These are phyloP conservation scores for Chamaenerion angustifolium DNA, from an alignment of 345 rosid species.

Conservation along the genomic window DNA sequence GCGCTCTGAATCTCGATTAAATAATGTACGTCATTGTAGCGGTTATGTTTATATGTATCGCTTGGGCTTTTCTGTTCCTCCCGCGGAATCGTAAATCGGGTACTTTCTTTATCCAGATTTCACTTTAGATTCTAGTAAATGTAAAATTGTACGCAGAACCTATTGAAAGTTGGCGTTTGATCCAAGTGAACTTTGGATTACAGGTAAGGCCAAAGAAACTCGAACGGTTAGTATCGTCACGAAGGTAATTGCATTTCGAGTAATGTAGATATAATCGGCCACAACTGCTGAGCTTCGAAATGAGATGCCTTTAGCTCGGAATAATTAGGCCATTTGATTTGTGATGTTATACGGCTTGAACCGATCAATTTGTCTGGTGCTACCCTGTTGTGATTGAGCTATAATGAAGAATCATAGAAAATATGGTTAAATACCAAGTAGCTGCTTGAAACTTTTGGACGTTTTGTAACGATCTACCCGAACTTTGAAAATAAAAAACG, in stretches of 20 bases:
- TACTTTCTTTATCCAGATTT: not conserved
- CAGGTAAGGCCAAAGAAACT: conserved; percentile 3
- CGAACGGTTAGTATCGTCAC: not conserved
- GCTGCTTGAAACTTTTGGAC: no score
- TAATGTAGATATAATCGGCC: no score
- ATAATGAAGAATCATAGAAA: no score
- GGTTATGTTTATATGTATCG: conserved; percentile 7
- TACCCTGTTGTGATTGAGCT: no score
- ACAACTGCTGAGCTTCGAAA: no score
- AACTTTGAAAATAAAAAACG: no score
- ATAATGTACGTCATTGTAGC: conserved; percentile 7
- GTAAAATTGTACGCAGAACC: not conserved
- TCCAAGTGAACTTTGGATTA: not conserved
- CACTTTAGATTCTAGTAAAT: not conserved
- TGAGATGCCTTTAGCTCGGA: no score
- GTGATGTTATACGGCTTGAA: no score
- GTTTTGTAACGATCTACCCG: no score
- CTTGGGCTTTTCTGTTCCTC: conserved; percentile 7
- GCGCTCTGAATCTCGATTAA: not conserved
- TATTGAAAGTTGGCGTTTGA: not conserved
- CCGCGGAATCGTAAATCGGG: conserved; percentile 8
- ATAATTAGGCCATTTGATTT: no score
- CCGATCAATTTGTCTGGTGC: no score
- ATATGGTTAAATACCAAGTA: no score
- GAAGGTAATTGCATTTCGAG: not conserved